Conservation (phyloP, 345 rosid species). For the Gossypium herbaceum region DNA sequence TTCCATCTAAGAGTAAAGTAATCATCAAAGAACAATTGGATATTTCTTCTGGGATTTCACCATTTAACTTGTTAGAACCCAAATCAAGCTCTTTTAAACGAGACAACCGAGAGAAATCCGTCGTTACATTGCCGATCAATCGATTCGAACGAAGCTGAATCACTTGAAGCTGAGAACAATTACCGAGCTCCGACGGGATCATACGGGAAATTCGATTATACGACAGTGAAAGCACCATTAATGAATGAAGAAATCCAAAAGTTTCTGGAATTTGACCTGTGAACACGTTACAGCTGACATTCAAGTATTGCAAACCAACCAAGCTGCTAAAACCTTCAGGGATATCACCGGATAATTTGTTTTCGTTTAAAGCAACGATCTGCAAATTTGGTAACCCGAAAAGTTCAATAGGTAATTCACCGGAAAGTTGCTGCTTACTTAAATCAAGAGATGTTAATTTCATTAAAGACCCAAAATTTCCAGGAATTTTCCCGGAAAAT, state of each 20-base stretch:
- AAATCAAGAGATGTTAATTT: constrained; percentile 59
- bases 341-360: constrained; percentile 45
- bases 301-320: constrained; percentile 51
- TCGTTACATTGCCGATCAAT: constrained; percentile 50
- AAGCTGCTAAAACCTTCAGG: constrained; percentile 93
- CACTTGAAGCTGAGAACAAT: constrained; percentile 64
- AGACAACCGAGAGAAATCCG: constrained; percentile 43
- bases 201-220: constrained; percentile 44
- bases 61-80: constrained; percentile 47
- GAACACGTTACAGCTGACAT: constrained; percentile 51
- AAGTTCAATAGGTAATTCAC: constrained; percentile 61
- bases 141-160: constrained; percentile 67
- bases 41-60: constrained; percentile 51
- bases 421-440: constrained; percentile 69
- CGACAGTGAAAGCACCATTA: constrained; percentile 59
- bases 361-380: constrained; percentile 53
- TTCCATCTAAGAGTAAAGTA: constrained; percentile 43
- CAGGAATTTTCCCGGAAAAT: constrained; percentile 66
- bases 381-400: constrained; percentile 72
- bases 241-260: constrained; percentile 59
- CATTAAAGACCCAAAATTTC: constrained; percentile 48
- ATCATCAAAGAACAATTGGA: constrained; percentile 47
- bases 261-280: constrained; percentile 51
- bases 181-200: constrained; percentile 62
- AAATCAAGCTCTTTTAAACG: constrained; percentile 59